These are phyloP conservation scores for Lactarius sp. DNA, from an alignment of 768 basidiomycete genomes.

Conservation along the genomic window DNA sequence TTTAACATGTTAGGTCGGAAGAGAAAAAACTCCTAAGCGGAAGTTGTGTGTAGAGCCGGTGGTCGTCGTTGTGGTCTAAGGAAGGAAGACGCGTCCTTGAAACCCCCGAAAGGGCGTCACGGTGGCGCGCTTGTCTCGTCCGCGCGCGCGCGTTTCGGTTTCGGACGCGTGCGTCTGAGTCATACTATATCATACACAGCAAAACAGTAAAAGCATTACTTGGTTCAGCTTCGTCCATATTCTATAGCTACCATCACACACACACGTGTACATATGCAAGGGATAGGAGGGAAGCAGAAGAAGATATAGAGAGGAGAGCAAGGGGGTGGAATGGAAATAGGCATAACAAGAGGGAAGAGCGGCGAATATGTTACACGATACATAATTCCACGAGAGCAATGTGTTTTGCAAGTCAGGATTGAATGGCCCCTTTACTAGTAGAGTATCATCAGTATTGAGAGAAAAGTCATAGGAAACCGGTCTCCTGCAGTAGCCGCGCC, in stretches of 20 bases:
- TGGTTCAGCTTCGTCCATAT: neutral
- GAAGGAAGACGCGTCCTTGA: no score
- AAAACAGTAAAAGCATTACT: neutral
- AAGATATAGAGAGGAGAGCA: neutral
- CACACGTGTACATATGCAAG: constrained; percentile 6
- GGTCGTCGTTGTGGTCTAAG: neutral
- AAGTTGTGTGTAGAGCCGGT: neutral
- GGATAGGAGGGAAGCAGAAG: neutral
- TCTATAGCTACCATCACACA: constrained; percentile 17
- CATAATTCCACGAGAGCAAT: constrained; percentile 19
- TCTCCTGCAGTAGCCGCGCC: constrained; percentile 83
- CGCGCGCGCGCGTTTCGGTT: no score
- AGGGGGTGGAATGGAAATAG: neutral
- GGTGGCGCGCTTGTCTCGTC: no score
- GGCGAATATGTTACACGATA: constrained; percentile 22
- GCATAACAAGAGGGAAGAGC: neutral
- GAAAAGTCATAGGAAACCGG: constrained; percentile 62
- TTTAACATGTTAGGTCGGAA: constrained; percentile 11
- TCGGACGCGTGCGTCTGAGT: no score
- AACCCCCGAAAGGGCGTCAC: no score
- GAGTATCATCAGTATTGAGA: neutral
- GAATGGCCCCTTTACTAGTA: neutral
- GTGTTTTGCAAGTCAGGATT: neutral
- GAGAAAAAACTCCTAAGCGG: neutral
- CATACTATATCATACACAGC: no score